Percentiles rank a stretch among this genome's conserved stretches.
phyloP scores from a whole-genome alignment of 2,329 filamentous ascomycete genomes.

The Aspergillus sp. region DNA sequence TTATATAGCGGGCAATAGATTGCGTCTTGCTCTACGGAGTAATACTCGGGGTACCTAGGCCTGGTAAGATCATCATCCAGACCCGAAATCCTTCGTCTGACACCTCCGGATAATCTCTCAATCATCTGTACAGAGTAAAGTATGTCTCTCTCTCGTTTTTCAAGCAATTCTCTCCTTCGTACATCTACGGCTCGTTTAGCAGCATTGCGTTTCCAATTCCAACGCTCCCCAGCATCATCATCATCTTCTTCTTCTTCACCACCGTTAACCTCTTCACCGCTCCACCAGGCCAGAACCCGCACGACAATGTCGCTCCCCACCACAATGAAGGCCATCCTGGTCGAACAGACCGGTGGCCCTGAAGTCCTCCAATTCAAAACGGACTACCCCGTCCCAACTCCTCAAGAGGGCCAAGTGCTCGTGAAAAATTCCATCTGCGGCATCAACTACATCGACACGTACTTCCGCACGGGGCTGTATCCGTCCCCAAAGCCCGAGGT shows the following conservation, averaged over 20 bases:
- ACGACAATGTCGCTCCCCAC: conserved; percentile 44
- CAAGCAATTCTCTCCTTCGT: not conserved
- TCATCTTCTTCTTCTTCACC: conserved; percentile 4
- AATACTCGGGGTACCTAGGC: no score
- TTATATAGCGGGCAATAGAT: no score
- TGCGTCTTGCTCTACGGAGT: no score
- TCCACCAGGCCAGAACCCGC: conserved; percentile 27
- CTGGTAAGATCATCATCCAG: no score
- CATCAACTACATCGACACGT: conserved; percentile 85
- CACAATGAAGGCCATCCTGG: conserved; percentile 65
- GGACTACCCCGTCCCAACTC: conserved; percentile 61
- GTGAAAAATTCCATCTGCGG: conserved; percentile 74
- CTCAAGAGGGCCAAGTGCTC: conserved; percentile 62
- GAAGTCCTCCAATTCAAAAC: conserved; percentile 65
- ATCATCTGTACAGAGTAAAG: not conserved
- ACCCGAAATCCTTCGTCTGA: no score
- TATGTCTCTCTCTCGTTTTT: not conserved
- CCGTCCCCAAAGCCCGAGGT: conserved; percentile 61
- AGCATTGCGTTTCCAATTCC: conserved; percentile 6
- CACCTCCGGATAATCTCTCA: not conserved
- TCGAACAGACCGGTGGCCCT: conserved; percentile 62
- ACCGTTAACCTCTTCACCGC: not conserved
- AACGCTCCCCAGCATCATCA: conserved; percentile 7
- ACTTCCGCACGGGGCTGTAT: conserved; percentile 83
- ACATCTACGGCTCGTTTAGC: conserved; percentile 5